phyloP scores from a whole-genome alignment of 495 filamentous ascomycete species.

The Rhizodiscina lignyota region DNA sequence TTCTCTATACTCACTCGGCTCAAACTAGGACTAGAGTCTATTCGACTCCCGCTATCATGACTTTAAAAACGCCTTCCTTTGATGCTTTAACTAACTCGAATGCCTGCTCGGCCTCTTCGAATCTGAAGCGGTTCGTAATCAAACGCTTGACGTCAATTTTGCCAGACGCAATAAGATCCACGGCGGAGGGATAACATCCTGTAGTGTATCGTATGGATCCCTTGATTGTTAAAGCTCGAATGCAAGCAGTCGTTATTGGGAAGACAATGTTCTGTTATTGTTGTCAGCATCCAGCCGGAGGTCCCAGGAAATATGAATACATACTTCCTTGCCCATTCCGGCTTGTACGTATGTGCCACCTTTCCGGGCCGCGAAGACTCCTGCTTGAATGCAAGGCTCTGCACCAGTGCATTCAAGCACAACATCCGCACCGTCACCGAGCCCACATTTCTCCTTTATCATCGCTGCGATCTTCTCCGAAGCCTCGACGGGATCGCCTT shows the following conservation, averaged over 20 bases:
- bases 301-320: no score
- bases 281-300: no score
- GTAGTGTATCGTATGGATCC: conserved; percentile 38
- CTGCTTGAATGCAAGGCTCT: conserved; percentile 57
- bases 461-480: conserved; percentile 44
- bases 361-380: conserved; percentile 35
- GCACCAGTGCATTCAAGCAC: conserved; percentile 76
- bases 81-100: conserved; percentile 23
- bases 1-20: no score
- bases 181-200: conserved; percentile 37
- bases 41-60: conserved; percentile 20
- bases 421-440: conserved; percentile 49
- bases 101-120: conserved; percentile 35
- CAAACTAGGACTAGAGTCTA: no score
- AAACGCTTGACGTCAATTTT: conserved; percentile 33
- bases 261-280: no score
- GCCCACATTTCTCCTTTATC: conserved; percentile 31
- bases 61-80: conserved; percentile 18
- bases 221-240: conserved; percentile 33
- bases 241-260: conserved; percentile 37
- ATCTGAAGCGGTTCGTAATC: conserved; percentile 35
- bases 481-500: conserved; percentile 29
- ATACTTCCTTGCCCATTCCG: conserved; percentile 40
- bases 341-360: conserved; percentile 42
- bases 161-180: conserved; percentile 32